phyloP scores from a whole-genome alignment of 495 filamentous ascomycete species.

The Aspergillus homomorphus region DNA sequence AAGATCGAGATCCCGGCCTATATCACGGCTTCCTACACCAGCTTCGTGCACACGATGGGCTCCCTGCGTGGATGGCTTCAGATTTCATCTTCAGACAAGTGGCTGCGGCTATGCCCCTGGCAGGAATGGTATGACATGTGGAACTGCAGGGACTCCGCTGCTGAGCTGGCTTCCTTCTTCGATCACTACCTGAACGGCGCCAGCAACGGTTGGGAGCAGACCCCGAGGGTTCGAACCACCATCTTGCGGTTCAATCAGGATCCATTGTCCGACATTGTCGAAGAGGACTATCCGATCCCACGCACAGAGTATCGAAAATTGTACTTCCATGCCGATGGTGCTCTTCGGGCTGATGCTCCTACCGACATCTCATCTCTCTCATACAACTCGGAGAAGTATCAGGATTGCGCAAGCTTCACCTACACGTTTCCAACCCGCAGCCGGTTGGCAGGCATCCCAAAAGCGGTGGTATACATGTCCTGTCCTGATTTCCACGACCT shows the following conservation, averaged over 20 bases:
- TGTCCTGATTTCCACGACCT: constrained; percentile 37
- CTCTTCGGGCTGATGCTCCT: constrained; percentile 2
- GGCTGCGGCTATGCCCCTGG: constrained; percentile 27
- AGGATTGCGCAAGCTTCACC: constrained; percentile 25
- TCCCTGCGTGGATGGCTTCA: constrained; percentile 35
- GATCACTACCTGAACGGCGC: constrained; percentile 37
- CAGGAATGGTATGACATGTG: constrained; percentile 47
- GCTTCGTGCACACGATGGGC: constrained; percentile 36
- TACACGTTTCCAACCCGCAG: constrained; percentile 26
- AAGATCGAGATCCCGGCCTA: constrained; percentile 27
- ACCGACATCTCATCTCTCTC: constrained; percentile 4
- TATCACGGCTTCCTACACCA: constrained; percentile 28
- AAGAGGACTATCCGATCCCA: constrained; percentile 31
- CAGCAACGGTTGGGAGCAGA: constrained; percentile 42
- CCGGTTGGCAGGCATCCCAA: constrained; percentile 31
- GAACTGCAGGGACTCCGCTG: constrained; percentile 17
- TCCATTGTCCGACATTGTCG: constrained; percentile 21
- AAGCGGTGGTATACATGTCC: constrained; percentile 39
- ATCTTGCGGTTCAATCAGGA: constrained; percentile 25
- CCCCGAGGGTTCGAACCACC: constrained; percentile 33
- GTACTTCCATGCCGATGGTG: constrained; percentile 20
- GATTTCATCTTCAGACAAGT: constrained; percentile 23
- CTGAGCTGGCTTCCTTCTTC: constrained; percentile 36
- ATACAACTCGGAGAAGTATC: constrained; percentile 27
- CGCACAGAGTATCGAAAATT: constrained; percentile 30